Evolutionary conservation across 257 asterid species (phyloP), one percentile per base, ranked within the genome.

Genomic region (Rehmannia glutinosa): DNA sequence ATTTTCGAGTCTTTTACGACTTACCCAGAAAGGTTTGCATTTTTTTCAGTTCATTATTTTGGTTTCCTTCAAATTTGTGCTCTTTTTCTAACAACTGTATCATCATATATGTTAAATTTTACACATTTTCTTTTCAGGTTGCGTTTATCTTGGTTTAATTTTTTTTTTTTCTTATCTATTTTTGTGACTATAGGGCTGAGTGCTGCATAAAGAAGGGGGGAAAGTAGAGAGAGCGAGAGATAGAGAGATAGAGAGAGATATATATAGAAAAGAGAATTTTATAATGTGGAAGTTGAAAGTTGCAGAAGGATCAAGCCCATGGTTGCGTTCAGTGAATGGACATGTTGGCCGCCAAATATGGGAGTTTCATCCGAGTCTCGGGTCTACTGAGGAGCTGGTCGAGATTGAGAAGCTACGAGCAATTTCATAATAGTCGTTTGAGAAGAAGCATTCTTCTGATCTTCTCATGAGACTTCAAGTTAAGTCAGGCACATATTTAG

Each of bases 381-480:
- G 90, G 23, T 83, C 95, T 23, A 81, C 95, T 1, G 92, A 86
- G 57, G 97, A 92, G 75, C 70, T 82, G 54, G 86, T 83, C 2
- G 94, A 91, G 85, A 82, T 92, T 35, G 92, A 92, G 70, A 84
- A 83, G 79, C 64, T 84, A 3, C 86, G 72, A 86, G 74, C 76
- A 87, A 8, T 92, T 77, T 54, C 87, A 5, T n/a, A 69, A 55
- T 3, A 70, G 80, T 51, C 93, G 97, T 2, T 90, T 87, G 81
- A 87, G 81, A 77, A 90, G 68, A 91, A 80, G 75, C 97, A 90
- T 74, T 90, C 97, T 50, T 57, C 96, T 9, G 97, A 92, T 81
- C 95, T 87, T 71, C 81, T 87, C 70, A 92, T 92, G 98, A 92
- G 97, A 73, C 70, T 74, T 78, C 98, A 92, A 78, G 98, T 92